Evolutionary conservation across 805 yeast species (phyloP).

Genomic region (Yamadazyma laniorum): DNA sequence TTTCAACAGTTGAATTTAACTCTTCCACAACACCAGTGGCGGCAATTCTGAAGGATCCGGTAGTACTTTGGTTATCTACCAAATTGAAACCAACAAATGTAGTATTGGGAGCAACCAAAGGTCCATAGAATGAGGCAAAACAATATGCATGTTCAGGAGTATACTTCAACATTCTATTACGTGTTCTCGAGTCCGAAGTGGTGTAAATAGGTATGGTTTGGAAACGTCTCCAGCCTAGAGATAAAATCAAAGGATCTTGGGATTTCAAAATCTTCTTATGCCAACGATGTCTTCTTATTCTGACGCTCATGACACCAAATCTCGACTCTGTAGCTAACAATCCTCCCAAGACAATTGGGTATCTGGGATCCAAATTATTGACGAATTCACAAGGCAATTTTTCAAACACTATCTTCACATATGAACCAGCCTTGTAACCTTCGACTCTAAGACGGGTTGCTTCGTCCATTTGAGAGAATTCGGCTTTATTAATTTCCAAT

Average conservation of each 20-base stretch:
- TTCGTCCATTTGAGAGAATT: slow-evolving; percentile 67
- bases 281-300: slow-evolving; percentile 98
- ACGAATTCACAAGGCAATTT: slow-evolving; percentile 85
- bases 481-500: slow-evolving; percentile 85
- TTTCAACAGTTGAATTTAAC: slow-evolving; percentile 84
- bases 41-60: slow-evolving; percentile 89
- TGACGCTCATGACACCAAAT: slow-evolving; percentile 88
- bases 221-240: slow-evolving; percentile 98
- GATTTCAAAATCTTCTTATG: slow-evolving; percentile 93
- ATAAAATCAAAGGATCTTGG: slow-evolving; percentile 90
- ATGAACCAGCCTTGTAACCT: slow-evolving; percentile 91
- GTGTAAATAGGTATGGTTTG: slow-evolving; percentile 96
- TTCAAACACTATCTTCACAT: slow-evolving; percentile 85
- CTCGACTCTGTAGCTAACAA: slow-evolving; percentile 85
- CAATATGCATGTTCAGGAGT: slow-evolving; percentile 98
- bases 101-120: slow-evolving; percentile 94
- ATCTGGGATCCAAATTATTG: slow-evolving; percentile 80
- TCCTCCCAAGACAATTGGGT: slow-evolving; percentile 89
- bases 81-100: slow-evolving; percentile 94
- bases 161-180: slow-evolving; percentile 96
- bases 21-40: slow-evolving; percentile 97
- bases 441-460: slow-evolving; percentile 80
- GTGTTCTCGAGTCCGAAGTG: slow-evolving; percentile 94
- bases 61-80: slow-evolving; percentile 78
- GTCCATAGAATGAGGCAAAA: slow-evolving; percentile 94